Evolutionary conservation across 495 filamentous ascomycete genomes (phyloP).

Genomic region (Neohortaea acidophila): DNA sequence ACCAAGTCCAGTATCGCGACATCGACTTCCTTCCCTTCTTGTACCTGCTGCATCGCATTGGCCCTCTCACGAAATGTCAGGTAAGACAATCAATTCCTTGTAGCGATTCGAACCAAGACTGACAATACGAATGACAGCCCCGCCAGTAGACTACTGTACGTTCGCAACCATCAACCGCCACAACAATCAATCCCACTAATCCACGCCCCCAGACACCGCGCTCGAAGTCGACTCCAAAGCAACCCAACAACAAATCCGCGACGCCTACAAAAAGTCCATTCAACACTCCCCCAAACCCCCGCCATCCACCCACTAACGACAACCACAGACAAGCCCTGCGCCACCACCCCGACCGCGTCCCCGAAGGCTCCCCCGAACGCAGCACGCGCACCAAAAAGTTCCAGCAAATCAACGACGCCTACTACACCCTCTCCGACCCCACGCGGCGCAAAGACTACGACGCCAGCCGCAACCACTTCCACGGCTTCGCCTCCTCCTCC

Average conservation of each 20-base stretch:
- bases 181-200: neutral
- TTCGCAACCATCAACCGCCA: neutral
- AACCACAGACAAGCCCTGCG: constrained; percentile 66
- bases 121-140: too few species aligned
- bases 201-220: constrained; percentile 31
- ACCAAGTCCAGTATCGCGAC: too few species aligned
- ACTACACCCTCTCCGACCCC: constrained; percentile 82
- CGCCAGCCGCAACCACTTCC: constrained; percentile 40
- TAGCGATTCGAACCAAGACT: too few species aligned
- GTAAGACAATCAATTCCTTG: too few species aligned
- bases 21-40: too few species aligned
- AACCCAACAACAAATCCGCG: constrained; percentile 70
- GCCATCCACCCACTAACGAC: constrained; percentile 5
- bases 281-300: neutral
- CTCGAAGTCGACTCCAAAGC: constrained; percentile 63
- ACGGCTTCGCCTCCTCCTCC: constrained; percentile 23
- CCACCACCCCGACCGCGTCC: constrained; percentile 85
- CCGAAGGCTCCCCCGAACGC: constrained; percentile 71
- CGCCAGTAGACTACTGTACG: constrained; percentile 22
- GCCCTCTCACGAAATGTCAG: too few species aligned
- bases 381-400: constrained; percentile 72
- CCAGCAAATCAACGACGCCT: constrained; percentile 94
- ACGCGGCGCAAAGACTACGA: constrained; percentile 80
- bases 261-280: constrained; percentile 74
- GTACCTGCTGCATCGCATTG: too few species aligned